phyloP scores from a whole-genome alignment of 352 stramenopile genomes.

The Albugo candida region DNA sequence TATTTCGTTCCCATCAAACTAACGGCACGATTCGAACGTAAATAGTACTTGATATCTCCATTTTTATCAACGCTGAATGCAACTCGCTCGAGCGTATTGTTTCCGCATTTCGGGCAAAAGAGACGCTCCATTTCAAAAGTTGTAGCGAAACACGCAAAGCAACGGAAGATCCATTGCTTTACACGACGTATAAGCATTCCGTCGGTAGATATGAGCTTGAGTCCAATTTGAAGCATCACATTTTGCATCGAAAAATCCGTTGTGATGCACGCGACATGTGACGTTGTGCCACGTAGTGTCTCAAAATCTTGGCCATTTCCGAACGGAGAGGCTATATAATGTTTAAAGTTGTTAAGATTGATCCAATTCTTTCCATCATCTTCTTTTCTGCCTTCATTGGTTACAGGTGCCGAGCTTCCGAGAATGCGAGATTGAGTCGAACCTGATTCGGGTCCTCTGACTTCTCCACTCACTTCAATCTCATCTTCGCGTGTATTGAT shows the following conservation, averaged over 20 bases:
- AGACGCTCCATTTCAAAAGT: slow-evolving; percentile 83
- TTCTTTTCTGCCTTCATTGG: slow-evolving; percentile 47
- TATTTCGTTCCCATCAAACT: slow-evolving; percentile 94
- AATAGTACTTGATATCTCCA: slow-evolving; percentile 78
- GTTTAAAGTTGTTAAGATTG: slow-evolving; percentile 28
- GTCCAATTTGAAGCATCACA: slow-evolving; percentile 77
- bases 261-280: slow-evolving; percentile 62
- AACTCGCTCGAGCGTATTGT: slow-evolving; percentile 88
- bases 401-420: slow-evolving; percentile 52
- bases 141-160: slow-evolving; percentile 91
- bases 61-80: slow-evolving; percentile 87
- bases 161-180: slow-evolving; percentile 94
- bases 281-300: slow-evolving; percentile 18
- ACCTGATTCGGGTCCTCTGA: slow-evolving; percentile 33
- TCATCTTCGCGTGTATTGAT: background rate
- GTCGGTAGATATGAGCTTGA: slow-evolving; percentile 57
- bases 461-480: slow-evolving; percentile 3
- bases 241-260: slow-evolving; percentile 84
- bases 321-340: slow-evolving; percentile 57
- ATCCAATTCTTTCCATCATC: slow-evolving; percentile 83
- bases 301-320: slow-evolving; percentile 47
- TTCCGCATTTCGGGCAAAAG: slow-evolving; percentile 96
- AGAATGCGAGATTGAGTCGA: slow-evolving; percentile 74
- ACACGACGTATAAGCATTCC: slow-evolving; percentile 77
- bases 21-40: slow-evolving; percentile 48